Evolutionary conservation across 1,284 basidiomycete species (phyloP).

Genomic region (Pseudozyma hubeiensis): DNA sequence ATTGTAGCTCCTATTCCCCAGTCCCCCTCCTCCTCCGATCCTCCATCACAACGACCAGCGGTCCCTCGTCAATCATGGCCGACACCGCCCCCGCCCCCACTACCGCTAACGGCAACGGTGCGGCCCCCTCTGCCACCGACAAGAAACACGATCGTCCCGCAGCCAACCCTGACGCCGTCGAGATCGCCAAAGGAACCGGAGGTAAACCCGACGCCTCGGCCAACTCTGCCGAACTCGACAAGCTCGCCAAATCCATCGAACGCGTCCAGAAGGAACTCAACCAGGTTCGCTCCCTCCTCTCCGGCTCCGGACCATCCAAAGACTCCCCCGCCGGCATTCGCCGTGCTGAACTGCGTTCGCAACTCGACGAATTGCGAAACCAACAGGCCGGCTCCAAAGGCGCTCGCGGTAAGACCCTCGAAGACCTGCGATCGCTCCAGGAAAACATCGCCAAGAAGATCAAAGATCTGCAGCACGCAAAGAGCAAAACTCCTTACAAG

Average conservation of each 20-base stretch:
- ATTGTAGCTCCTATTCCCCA: not conserved
- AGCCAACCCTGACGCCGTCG: slow-evolving; percentile 54
- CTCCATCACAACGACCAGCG: not conserved
- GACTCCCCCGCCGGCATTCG: slow-evolving; percentile 76
- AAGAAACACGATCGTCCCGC: slow-evolving; percentile 45
- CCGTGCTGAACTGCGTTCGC: slow-evolving; percentile 79
- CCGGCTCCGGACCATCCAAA: slow-evolving; percentile 57
- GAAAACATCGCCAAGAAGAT: slow-evolving; percentile 87
- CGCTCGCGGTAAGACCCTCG: slow-evolving; percentile 80
- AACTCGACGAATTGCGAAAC: slow-evolving; percentile 83
- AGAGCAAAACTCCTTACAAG: slow-evolving; percentile 85
- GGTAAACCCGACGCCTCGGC: slow-evolving; percentile 63
- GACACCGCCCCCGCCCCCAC: slow-evolving; percentile 22
- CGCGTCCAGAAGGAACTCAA: slow-evolving; percentile 68
- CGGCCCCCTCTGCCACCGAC: slow-evolving; percentile 7
- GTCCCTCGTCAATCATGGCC: slow-evolving; percentile 30
- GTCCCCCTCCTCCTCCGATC: not conserved
- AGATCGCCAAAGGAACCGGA: slow-evolving; percentile 63
- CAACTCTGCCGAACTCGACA: slow-evolving; percentile 65
- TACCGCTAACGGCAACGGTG: slow-evolving; percentile 12
- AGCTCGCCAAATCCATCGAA: slow-evolving; percentile 61
- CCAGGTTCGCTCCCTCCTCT: slow-evolving; percentile 77
- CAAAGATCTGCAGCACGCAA: slow-evolving; percentile 87
- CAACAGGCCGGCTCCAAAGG: slow-evolving; percentile 85
- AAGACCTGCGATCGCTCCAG: slow-evolving; percentile 85